Conservation (phyloP, 2,329 filamentous ascomycete species). For the Scedosporium boydii region DNA sequence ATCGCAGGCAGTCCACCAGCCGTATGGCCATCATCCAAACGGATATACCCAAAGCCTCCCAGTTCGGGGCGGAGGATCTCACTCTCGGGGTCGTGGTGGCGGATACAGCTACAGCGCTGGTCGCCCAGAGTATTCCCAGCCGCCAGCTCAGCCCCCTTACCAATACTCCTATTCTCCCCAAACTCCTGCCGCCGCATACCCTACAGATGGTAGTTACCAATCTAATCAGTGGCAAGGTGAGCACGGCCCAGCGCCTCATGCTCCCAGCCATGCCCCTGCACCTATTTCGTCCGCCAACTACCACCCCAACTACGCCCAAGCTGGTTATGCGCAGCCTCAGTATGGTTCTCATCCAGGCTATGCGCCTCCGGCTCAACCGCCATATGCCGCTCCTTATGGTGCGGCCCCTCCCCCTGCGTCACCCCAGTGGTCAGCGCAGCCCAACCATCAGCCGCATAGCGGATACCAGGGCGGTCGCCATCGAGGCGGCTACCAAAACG, state of each 20-base stretch:
- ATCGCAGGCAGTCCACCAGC: slow-evolving; percentile 19
- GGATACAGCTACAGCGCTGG: slow-evolving; percentile 25
- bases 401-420: not conserved
- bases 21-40: slow-evolving; percentile 26
- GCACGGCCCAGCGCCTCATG: slow-evolving; percentile 2
- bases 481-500: slow-evolving; percentile 29
- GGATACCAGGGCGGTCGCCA: slow-evolving; percentile 4
- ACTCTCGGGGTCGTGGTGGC: slow-evolving; percentile 26
- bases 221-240: slow-evolving; percentile 4
- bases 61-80: slow-evolving; percentile 14
- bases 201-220: slow-evolving; percentile 7
- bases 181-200: slow-evolving; percentile 2
- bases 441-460: not conserved
- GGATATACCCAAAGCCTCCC: slow-evolving; percentile 8
- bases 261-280: slow-evolving; percentile 27
- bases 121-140: slow-evolving; percentile 5
- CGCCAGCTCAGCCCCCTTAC: slow-evolving; percentile 16
- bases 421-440: slow-evolving; percentile 1
- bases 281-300: slow-evolving; percentile 45
- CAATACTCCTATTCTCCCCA: slow-evolving; percentile 26
- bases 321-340: slow-evolving; percentile 31
- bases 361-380: slow-evolving; percentile 20
- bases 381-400: slow-evolving; percentile 3
- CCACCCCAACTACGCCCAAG: slow-evolving; percentile 47
- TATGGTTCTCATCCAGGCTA: slow-evolving; percentile 24